phyloP scores from a whole-genome alignment of 495 filamentous ascomycete species.

The Echria macrotheca region DNA sequence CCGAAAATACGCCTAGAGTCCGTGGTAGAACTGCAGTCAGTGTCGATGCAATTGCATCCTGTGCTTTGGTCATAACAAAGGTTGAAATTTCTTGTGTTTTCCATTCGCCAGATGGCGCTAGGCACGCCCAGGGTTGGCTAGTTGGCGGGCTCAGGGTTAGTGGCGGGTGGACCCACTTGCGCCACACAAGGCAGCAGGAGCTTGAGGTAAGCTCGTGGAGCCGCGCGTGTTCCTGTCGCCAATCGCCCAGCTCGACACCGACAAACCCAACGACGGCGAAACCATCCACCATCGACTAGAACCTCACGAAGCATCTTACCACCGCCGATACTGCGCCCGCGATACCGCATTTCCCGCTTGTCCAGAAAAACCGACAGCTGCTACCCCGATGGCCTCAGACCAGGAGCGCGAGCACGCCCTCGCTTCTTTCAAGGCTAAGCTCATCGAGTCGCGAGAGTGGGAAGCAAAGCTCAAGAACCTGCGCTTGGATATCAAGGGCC shows the following conservation, averaged over 20 bases:
- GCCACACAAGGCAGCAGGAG: slow-evolving; percentile 11
- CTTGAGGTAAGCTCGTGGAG: slow-evolving; percentile 13
- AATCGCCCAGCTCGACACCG: neutral
- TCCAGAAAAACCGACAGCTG: neutral
- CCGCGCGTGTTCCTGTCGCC: slow-evolving; percentile 7
- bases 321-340: neutral
- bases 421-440: slow-evolving; percentile 82
- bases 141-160: too few species aligned
- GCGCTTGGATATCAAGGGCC: slow-evolving; percentile 87
- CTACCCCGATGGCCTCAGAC: slow-evolving; percentile 36
- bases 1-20: too few species aligned
- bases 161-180: too few species aligned
- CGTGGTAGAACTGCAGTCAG: too few species aligned
- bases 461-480: slow-evolving; percentile 92
- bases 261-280: slow-evolving; percentile 5
- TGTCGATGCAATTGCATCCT: too few species aligned
- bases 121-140: too few species aligned
- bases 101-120: too few species aligned
- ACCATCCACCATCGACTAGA: neutral
- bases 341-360: neutral
- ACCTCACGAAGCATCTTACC: neutral
- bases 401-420: slow-evolving; percentile 77
- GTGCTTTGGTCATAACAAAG: too few species aligned
- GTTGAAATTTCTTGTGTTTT: too few species aligned
- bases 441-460: slow-evolving; percentile 96